Base-by-base conservation (phyloP, 2,329 filamentous ascomycete genomes). In the Neocucurbitaria cava region DNA sequence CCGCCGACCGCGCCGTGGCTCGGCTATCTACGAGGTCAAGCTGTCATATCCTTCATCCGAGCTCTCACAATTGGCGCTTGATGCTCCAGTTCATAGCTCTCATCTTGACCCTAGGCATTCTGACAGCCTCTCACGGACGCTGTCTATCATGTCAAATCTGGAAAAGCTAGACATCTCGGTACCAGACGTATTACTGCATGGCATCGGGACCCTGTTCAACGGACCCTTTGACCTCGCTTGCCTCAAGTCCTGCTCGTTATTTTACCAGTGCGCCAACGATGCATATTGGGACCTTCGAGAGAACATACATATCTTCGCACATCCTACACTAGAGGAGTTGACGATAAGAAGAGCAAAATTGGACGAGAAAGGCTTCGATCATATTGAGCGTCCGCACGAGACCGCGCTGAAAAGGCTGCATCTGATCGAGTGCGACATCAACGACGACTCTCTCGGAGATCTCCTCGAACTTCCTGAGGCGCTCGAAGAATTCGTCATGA, bases 241-340 rank as follows among this genome's bases (percentile, higher is more conserved):
- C 36, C 62, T 72, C 21, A 72, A 72, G 46, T 59, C 58, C 5
- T 72, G 70, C 40, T 66, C 61, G 23, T 38, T 72, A 38, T 72
- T 71, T 47, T 72, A 72, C 49, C 68, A 72, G 54, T 69, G 66
- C 51, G 56, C 69, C 42, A 64, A 71, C 28, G 65, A 71, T 36
- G 64, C 59, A 3, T 72, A 72, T 51, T 72, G 70, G 70, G 68
- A 72, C 47, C 60, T 72, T 1, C 65, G 68, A 48, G 70, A 72
- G 47, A 72, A 72, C 52, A 72, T 72, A 26, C 70, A 72, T 51
- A 70, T 72, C n/a, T 72, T 72, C 36, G 66, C 68, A 1, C 70
- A 72, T 41, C 70, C 70, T 1, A 63, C 64, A 1, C 55, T 72
- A 9, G 68, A 72, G 40, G 61, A 36, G 6, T 49, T 72, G 17